phyloP scores from a whole-genome alignment of 306 rosid genomes.

The Cucurbita moschata region DNA sequence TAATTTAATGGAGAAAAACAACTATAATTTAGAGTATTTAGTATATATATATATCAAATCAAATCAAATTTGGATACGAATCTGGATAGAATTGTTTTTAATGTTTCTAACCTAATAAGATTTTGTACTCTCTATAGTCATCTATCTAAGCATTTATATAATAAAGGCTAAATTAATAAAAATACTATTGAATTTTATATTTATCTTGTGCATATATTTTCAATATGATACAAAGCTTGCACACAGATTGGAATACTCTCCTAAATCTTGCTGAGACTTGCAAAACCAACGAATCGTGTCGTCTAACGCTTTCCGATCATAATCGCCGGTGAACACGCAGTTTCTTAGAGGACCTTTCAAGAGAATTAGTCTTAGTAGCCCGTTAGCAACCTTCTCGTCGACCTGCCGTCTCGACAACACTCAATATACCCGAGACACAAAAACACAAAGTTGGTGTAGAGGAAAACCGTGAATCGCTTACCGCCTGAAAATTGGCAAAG shows the following conservation, averaged over 20 bases:
- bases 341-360: constrained; percentile 82
- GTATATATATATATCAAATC: background rate
- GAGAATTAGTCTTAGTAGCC: constrained; percentile 76
- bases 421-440: constrained; percentile 7
- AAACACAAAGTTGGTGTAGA: background rate
- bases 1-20: background rate
- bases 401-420: constrained; percentile 40
- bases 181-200: no score
- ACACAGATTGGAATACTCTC: background rate
- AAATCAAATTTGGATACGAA: no score
- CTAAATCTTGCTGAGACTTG: constrained; percentile 33
- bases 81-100: no score
- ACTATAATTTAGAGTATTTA: background rate
- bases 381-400: constrained; percentile 93
- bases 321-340: constrained; percentile 78
- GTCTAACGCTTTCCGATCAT: constrained; percentile 73
- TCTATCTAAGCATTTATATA: no score
- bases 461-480: constrained; percentile 21
- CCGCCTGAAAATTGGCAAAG: constrained; percentile 48
- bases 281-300: constrained; percentile 65
- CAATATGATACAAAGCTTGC: constrained; percentile 7
- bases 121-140: no score
- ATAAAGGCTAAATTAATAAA: no score
- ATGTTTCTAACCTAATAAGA: no score
- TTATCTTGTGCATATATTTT: no score